Base-by-base conservation (phyloP, 1,139 yeast genomes). In the Nakaseomyces delphensis region DNA sequence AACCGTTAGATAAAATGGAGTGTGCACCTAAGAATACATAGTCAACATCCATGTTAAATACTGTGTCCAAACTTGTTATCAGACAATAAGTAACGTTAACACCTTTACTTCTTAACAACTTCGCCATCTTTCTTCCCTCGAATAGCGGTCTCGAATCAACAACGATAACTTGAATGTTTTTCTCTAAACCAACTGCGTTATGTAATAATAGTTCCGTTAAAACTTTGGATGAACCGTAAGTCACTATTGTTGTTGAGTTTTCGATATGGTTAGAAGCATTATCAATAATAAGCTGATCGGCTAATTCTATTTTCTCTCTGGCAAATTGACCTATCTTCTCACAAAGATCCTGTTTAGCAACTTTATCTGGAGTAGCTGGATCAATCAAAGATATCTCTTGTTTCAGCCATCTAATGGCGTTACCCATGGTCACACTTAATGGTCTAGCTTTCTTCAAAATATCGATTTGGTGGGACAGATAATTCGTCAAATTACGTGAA, bases 91-190 rank as follows among this genome's bases (percentile, higher is more conserved):
- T 77, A 35, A 79, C 76, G 47, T 77, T 77, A 29, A 83, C 67
- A 3, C 80, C 82, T 11, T 68, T 67, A 4, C 65, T 63, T 3
- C 85, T 74, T 47, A 93, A 71, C 38, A 71, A 70, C 39, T 72
- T 70, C 9, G 91, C 83, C 55, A 87, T 68, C 48, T 71, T 76
- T 57, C 83, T 83, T 43, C 98, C 99, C 65, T 93, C 99, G 58
- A 86, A 91, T 44, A 91, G 69, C 3, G 99, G 98, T 55, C 95
- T 77, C n/a, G 96, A 83, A 63, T 93, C 98, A 38, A 89, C 94
- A 33, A 91, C 82, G 39, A 87, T 78, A 44, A 93, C 85, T 46
- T 79, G 76, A 64, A 93, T 86, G 38, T 69, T 69, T 57, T 83
- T 86, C 39, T 75, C 71, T 48, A 79, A 73, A 42, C 74, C 76